Evolutionary conservation across 2,329 filamentous ascomycete genomes (phyloP).

Genomic region (Fusarium sp.): DNA sequence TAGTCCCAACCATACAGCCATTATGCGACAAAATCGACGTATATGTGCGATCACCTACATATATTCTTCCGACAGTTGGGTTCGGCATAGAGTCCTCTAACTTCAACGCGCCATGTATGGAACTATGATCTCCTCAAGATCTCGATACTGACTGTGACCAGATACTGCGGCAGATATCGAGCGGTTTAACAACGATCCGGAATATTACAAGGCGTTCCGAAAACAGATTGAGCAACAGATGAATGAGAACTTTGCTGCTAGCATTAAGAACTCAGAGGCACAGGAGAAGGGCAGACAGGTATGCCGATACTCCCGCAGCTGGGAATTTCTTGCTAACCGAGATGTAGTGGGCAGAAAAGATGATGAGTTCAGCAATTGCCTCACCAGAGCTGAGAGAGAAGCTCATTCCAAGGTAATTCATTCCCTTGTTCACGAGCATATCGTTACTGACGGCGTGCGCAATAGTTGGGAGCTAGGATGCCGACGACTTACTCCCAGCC

Average conservation of each 20-base stretch:
- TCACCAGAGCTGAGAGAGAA: not conserved
- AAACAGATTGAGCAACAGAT: not conserved
- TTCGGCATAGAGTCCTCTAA: not conserved
- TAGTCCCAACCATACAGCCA: not conserved
- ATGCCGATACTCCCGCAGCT: accelerated
- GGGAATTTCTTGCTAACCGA: accelerated
- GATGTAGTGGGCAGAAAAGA: not conserved
- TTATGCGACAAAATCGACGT: not conserved
- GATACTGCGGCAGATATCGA: not conserved
- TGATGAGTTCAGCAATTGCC: not conserved
- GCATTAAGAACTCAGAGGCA: not conserved
- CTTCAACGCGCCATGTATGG: not conserved
- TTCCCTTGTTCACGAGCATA: accelerated
- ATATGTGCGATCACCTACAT: not conserved
- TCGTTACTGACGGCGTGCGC: not conserved
- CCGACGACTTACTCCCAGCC: not conserved
- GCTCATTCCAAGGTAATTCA: not conserved
- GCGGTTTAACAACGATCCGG: not conserved
- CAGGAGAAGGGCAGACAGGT: not conserved
- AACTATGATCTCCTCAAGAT: accelerated
- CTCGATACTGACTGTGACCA: accelerated
- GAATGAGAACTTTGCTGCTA: not conserved
- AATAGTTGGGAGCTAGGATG: not conserved
- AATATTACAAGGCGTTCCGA: not conserved
- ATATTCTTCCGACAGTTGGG: not conserved